Evolutionary conservation across 257 asterid species (phyloP), one percentile per base, ranked within the genome.

Genomic region (Anisodus tanguticus): DNA sequence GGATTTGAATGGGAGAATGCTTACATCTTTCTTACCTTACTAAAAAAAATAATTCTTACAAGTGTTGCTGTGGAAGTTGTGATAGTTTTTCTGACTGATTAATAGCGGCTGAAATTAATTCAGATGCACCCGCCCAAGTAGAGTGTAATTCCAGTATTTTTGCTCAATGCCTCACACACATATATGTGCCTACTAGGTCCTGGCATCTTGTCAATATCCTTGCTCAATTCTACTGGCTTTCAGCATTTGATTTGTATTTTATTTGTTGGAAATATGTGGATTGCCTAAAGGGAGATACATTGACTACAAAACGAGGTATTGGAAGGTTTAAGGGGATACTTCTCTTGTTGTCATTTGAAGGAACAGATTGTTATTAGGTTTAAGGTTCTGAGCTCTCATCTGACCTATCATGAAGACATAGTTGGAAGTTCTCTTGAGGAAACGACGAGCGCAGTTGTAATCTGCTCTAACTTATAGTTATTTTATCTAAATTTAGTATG

Each of bases 41-140:
- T 5, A 2, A 41, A 41, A 41, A 41, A 0, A 41, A 41, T 3
- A 41, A 41, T 5, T 41, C 5, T 41, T 5, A 3, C 19, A 1
- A 58, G 19, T 58, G 26, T 9, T 58, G 13, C 55, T 71, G 57
- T n/a, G 79, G 79, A 45, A n/a, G 79, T 71, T 71, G 37, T 45
- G 17, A 71, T 70, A 17, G 57, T 43, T 70, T 16, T 47, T 43
- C 9, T 17, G 31, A 47, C 43, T 70, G 16, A 41, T 43, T 70
- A 43, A 70, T 70, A 0, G 57, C 17, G 57, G 0, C 17, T 43
- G 57, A 17, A 17, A 70, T 70, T 55, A 17, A 43, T 70, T 43
- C 4, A 2, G 79, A 70, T 1, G 9, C 16, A 69, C 53, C 54
- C 13, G 2, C 31, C 10, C 78, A 69, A 69, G 77, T 3, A 41